Percentiles rank a stretch among this genome's conserved stretches.
Evolutionary conservation across 2,329 filamentous ascomycete genomes (phyloP).

Genomic region (Biscogniauxia mediterranea): DNA sequence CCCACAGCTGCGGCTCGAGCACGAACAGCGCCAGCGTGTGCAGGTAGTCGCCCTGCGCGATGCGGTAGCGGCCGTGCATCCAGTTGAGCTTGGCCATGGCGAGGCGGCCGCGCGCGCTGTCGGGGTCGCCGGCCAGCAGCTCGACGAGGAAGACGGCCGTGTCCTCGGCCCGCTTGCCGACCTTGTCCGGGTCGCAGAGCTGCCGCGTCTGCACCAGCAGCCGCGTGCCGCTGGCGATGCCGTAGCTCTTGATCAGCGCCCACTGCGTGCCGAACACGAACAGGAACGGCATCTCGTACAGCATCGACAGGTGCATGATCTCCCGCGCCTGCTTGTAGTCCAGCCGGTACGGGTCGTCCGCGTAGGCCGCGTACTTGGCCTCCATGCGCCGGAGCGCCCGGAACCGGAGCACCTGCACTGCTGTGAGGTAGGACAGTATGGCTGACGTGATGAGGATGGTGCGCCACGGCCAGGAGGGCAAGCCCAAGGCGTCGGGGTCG

Average conservation of each 20-base stretch:
- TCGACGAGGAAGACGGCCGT: constrained; percentile 22
- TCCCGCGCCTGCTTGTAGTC: constrained; percentile 20
- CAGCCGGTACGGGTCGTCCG: constrained; percentile 18
- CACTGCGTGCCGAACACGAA: constrained; percentile 24
- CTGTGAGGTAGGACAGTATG: constrained; percentile 14
- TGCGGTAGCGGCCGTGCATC: constrained; percentile 23
- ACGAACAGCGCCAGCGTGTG: constrained; percentile 27
- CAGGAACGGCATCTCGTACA: constrained; percentile 19
- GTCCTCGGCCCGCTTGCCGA: constrained; percentile 25
- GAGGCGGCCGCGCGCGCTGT: constrained; percentile 17
- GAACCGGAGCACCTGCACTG: constrained; percentile 18
- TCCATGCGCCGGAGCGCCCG: constrained; percentile 18
- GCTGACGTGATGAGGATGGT: constrained; percentile 13
- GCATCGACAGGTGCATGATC: constrained; percentile 20
- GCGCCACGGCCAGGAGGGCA: constrained; percentile 12
- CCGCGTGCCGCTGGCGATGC: constrained; percentile 21
- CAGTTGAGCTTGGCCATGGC: constrained; percentile 23
- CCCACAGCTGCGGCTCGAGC: constrained; percentile 25
- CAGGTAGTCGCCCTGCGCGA: constrained; percentile 19
- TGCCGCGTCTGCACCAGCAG: constrained; percentile 22
- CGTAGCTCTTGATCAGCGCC: constrained; percentile 24
- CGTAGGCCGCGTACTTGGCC: constrained; percentile 18
- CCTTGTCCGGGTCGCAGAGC: constrained; percentile 18
- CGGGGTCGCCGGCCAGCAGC: constrained; percentile 19
- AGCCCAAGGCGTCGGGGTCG: background rate